phyloP scores from a whole-genome alignment of 1,284 basidiomycete genomes.

The Fomitopsis betulina region DNA sequence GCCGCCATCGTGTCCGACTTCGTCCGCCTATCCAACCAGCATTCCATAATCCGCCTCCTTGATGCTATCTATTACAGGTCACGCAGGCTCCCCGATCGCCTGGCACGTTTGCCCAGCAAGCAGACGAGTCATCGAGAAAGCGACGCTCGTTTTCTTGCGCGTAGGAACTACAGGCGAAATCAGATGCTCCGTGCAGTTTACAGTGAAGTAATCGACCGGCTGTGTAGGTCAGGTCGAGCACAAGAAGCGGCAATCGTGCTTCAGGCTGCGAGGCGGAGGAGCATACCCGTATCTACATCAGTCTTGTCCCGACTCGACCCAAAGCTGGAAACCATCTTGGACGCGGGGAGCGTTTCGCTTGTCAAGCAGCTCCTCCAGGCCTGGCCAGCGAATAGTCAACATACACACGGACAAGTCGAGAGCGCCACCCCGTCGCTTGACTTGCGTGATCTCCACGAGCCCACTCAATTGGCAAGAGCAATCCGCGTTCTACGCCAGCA shows the following conservation, averaged over 20 bases:
- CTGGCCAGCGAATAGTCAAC: neutral
- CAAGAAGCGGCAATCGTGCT: constrained; percentile 16
- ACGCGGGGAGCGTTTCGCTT: neutral
- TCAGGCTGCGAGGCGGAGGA: constrained; percentile 9
- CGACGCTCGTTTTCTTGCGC: neutral
- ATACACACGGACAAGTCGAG: neutral
- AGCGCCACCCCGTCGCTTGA: neutral
- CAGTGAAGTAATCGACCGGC: constrained; percentile 15
- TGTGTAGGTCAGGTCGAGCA: constrained; percentile 10
- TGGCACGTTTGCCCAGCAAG: neutral
- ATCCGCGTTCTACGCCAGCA: constrained; percentile 9
- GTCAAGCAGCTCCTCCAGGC: constrained; percentile 2
- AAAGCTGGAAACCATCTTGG: constrained; percentile 6
- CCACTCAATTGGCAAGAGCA: neutral
- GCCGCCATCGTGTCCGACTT: constrained; percentile 12
- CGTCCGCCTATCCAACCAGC: constrained; percentile 17
- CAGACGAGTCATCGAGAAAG: neutral
- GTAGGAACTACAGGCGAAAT: neutral
- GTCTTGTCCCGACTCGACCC: neutral
- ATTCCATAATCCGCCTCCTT: constrained; percentile 16
- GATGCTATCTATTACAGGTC: constrained; percentile 12
- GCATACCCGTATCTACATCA: constrained; percentile 8
- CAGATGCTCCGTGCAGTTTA: constrained; percentile 5
- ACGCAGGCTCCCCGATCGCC: too few relatives aligned
- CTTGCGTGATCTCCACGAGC: neutral